Base-by-base conservation (phyloP, 129 eudicot genomes). In the Glebionis coronaria region DNA sequence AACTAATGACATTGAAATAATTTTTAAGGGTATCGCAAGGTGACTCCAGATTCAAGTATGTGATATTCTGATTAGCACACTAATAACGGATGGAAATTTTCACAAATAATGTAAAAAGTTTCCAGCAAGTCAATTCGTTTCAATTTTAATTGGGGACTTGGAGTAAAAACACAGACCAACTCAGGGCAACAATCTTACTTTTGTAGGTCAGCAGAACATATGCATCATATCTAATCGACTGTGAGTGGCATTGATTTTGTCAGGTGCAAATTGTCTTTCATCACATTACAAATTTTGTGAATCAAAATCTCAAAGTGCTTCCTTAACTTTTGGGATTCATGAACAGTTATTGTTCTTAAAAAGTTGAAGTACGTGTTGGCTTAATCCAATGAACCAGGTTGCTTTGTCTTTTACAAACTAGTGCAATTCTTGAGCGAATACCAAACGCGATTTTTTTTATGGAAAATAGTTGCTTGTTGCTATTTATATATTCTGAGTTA, bases 291-390 rank as follows among this genome's bases (percentile, higher is more conserved):
- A 61, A 35, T 35, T 50, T 14, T 35, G 15, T 35, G n/a, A 35
- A 7, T 15, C 66, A 61, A 61, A 38, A n/a, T 61, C 38, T 38
- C 25, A 61, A 61, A 29, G 66, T 15, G 47, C 40, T 61, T 3
- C 28, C 15, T 16, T n/a, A 8, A 49, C 54, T 49, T 49, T n/a
- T 4, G 18, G 53, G 18, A 49, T 49, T 1, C n/a, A 12, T 15
- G 7, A 49, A 14, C 54, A 0, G 13, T 3, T 49, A 49, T 13
- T 14, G 5, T 12, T 49, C 16, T 4, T 49, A 15, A 15, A 9
- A 49, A 49, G n/a, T 4, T 46, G 1, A 15, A 49, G 16, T n/a
- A n/a, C n/a, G n/a, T 49, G 54, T 49, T 49, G 54, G 16, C 54
- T 49, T 49, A 15, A 12, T 49, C 14, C 54, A 4, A 49, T n/a